These are phyloP conservation scores for Arabis alpina DNA, from an alignment of 345 rosid genomes.

Conservation along the genomic window DNA sequence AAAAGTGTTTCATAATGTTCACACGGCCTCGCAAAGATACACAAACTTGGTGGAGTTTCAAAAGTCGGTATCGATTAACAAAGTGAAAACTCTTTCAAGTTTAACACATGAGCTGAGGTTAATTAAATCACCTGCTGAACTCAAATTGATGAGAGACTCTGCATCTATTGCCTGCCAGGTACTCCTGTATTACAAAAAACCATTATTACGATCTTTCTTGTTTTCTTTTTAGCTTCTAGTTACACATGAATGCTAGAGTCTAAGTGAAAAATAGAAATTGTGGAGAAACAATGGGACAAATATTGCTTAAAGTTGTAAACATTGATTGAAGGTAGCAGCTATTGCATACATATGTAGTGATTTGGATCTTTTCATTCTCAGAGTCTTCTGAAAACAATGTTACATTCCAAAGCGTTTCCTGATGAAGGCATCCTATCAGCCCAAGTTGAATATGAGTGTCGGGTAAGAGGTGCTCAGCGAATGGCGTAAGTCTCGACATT, in stretches of 20 bases:
- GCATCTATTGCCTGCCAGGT: conserved; percentile 99
- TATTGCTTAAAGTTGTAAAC: conserved; percentile 9
- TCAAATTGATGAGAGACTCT: conserved; percentile 89
- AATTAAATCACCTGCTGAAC: conserved; percentile 87
- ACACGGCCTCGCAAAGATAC: conserved; percentile 64
- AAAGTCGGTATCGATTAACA: conserved; percentile 52
- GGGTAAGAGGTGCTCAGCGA: conserved; percentile 91
- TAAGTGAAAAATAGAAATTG: background rate
- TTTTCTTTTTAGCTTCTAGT: conserved; percentile 5
- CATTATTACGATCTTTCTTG: conserved; percentile 1
- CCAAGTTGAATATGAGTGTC: conserved; percentile 90
- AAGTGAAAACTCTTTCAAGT: conserved; percentile 66
- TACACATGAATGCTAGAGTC: conserved; percentile 5
- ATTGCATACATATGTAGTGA: conserved; percentile 16
- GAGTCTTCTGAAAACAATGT: conserved; percentile 92
- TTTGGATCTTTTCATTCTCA: conserved; percentile 43
- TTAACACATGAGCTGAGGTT: conserved; percentile 75
- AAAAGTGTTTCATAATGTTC: conserved; percentile 72
- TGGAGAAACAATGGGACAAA: background rate
- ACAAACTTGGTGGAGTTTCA: conserved; percentile 72
- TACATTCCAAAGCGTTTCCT: conserved; percentile 78
- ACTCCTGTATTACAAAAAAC: conserved; percentile 22
- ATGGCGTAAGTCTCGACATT: conserved; percentile 75
- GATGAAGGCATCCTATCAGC: conserved; percentile 79
- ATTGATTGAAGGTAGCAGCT: background rate